Evolutionary conservation across 345 rosid genomes (phyloP).

Genomic region (Crucihimalaya himalaica): DNA sequence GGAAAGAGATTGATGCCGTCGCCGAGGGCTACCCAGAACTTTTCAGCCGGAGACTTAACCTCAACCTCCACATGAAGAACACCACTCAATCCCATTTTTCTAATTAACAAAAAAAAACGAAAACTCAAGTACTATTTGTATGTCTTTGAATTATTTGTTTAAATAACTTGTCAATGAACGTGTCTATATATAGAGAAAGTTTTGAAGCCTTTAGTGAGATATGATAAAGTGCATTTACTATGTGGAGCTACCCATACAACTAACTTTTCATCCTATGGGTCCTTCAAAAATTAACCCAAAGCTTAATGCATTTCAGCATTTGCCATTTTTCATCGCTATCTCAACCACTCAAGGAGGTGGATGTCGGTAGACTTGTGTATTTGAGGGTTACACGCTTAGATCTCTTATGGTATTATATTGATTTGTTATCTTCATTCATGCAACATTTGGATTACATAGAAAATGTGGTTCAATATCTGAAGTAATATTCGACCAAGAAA

Average conservation of each 20-base stretch:
- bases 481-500: no score
- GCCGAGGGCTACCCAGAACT: slow-evolving; percentile 65
- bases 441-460: no score
- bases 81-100: slow-evolving; percentile 57
- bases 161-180: slow-evolving; percentile 8
- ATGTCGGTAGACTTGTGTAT: background rate
- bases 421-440: no score
- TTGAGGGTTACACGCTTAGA: no score
- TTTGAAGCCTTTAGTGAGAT: background rate
- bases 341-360: slow-evolving; percentile 26
- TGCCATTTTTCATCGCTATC: slow-evolving; percentile 15
- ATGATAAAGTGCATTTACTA: slow-evolving; percentile 31
- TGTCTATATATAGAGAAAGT: slow-evolving; percentile 25
- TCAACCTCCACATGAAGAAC: slow-evolving; percentile 74
- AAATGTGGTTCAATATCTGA: no score
- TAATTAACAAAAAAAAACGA: background rate
- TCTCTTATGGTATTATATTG: no score
- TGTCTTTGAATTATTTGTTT: background rate
- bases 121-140: background rate
- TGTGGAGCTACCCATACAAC: slow-evolving; percentile 28
- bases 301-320: background rate
- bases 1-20: slow-evolving; percentile 70
- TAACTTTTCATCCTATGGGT: slow-evolving; percentile 31
- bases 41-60: slow-evolving; percentile 64
- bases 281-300: slow-evolving; percentile 26